These are phyloP conservation scores for Kuraishia molischiana DNA, from an alignment of 805 yeast genomes.

Conservation along the genomic window DNA sequence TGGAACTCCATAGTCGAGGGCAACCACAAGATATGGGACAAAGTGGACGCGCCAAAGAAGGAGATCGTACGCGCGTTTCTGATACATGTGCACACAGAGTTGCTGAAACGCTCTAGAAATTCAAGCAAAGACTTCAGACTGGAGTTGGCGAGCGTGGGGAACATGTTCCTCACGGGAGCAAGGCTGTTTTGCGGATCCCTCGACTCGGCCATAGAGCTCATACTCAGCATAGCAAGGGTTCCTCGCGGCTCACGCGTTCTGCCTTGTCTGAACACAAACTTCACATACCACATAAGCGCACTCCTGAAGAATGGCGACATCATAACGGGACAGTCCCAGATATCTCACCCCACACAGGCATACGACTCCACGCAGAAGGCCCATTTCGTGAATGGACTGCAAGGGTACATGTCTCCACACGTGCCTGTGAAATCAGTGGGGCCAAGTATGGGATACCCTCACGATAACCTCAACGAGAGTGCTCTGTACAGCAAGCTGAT, in stretches of 20 bases:
- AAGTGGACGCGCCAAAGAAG: slow-evolving; percentile 47
- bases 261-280: slow-evolving; percentile 79
- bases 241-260: slow-evolving; percentile 45
- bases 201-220: slow-evolving; percentile 74
- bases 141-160: slow-evolving; percentile 78
- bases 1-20: slow-evolving; percentile 82
- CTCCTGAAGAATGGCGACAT: slow-evolving; percentile 55
- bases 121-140: slow-evolving; percentile 52
- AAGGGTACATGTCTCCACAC: not conserved
- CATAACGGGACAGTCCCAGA: slow-evolving; percentile 87
- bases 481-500: not conserved
- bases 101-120: slow-evolving; percentile 55
- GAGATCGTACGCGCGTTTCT: slow-evolving; percentile 72
- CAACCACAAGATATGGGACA: slow-evolving; percentile 57
- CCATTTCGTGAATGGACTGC: not conserved
- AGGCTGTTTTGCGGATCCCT: slow-evolving; percentile 75
- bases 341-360: slow-evolving; percentile 65
- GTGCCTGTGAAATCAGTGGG: not conserved
- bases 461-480: not conserved
- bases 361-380: not conserved
- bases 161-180: slow-evolving; percentile 72
- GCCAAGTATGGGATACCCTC: not conserved
- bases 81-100: slow-evolving; percentile 69
- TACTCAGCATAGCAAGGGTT: slow-evolving; percentile 53
- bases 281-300: slow-evolving; percentile 82